Base-by-base conservation (phyloP, 257 asterid species). In the Nemophila menziesii region DNA sequence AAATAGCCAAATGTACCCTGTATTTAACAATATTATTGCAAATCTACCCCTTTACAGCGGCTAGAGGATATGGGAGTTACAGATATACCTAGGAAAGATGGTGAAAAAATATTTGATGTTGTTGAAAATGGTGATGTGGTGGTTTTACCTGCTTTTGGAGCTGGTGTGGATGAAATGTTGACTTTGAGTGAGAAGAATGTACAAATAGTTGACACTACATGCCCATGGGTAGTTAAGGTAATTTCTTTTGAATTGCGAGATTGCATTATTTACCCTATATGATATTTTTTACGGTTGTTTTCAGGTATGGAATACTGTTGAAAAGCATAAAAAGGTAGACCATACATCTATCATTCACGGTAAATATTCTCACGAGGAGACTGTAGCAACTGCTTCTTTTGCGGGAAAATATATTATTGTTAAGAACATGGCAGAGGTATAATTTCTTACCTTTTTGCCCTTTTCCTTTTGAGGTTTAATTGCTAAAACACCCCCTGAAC, bases 201-300 rank as follows among this genome's bases (percentile, higher is more conserved):
- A 43, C 96, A 90, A 65, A 81, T 90, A 59, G 89, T 90, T 47
- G 99, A 90, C 68, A 85, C 99, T 44, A 90, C 99, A 56, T 90
- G 96, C 80, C 99, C 96, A 14, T 90, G 99, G 99, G 99, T 85
- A 48, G 71, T 90, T 19, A 85, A 90, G 96, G 96, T 90, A 73
- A 27, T 49, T 22, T n/a, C n/a, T n/a, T n/a, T n/a, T n/a, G n/a
- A n/a, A n/a, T n/a, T n/a, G n/a, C n/a, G n/a, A n/a, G n/a, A n/a
- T n/a, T n/a, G n/a, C n/a, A n/a, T n/a, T n/a, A n/a, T n/a, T n/a
- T n/a, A n/a, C n/a, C n/a, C n/a, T n/a, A n/a, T n/a, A n/a, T 40
- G 16, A 4, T 6, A 13, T 19, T 18, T 22, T n/a, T 40, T 3
- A 39, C 42, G 2, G 33, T 65, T 57, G 16, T 43, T 3, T 53